A percentile compares a stretch with the other conserved stretches of the same genome.
These are phyloP conservation scores for Mycena chlorophos DNA, from an alignment of 768 basidiomycete species.

Conservation along the genomic window DNA sequence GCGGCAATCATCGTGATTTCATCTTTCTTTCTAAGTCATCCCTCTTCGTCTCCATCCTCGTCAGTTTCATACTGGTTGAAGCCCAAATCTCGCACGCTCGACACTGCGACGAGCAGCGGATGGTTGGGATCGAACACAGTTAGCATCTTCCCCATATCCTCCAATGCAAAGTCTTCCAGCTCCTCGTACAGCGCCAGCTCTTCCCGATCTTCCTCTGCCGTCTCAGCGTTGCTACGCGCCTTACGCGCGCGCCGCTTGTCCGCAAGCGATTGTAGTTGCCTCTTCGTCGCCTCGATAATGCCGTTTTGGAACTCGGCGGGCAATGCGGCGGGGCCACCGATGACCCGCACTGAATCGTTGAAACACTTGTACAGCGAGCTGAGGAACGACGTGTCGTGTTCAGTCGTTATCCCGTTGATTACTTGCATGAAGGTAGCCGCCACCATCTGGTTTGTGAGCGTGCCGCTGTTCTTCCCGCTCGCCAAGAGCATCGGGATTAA, in stretches of 20 bases:
- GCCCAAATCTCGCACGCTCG: constrained; percentile 72
- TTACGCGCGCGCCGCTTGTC: constrained; percentile 63
- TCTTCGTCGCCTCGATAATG: constrained; percentile 68
- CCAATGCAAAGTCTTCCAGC: constrained; percentile 79
- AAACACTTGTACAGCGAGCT: constrained; percentile 75
- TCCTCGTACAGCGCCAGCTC: constrained; percentile 75
- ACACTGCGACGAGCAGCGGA: constrained; percentile 66
- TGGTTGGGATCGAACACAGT: constrained; percentile 56
- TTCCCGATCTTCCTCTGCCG: constrained; percentile 50
- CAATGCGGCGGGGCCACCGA: constrained; percentile 56
- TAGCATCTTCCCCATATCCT: constrained; percentile 75
- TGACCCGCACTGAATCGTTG: constrained; percentile 57
- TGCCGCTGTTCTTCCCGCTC: constrained; percentile 65
- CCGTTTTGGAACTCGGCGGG: constrained; percentile 53
- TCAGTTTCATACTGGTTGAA: constrained; percentile 51
- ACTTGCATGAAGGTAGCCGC: constrained; percentile 66
- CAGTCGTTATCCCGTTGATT: constrained; percentile 60
- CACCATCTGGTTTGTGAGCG: constrained; percentile 69
- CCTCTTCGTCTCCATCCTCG: constrained; percentile 40
- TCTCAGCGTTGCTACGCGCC: constrained; percentile 32
- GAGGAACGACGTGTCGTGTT: constrained; percentile 75
- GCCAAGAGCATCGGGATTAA: constrained; percentile 69
- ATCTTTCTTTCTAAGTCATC: too few relatives aligned
- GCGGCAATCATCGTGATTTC: too few relatives aligned
- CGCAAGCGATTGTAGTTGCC: constrained; percentile 67